phyloP scores from a whole-genome alignment of 2,329 filamentous ascomycete species.

The Pochonia chlamydosporia region DNA sequence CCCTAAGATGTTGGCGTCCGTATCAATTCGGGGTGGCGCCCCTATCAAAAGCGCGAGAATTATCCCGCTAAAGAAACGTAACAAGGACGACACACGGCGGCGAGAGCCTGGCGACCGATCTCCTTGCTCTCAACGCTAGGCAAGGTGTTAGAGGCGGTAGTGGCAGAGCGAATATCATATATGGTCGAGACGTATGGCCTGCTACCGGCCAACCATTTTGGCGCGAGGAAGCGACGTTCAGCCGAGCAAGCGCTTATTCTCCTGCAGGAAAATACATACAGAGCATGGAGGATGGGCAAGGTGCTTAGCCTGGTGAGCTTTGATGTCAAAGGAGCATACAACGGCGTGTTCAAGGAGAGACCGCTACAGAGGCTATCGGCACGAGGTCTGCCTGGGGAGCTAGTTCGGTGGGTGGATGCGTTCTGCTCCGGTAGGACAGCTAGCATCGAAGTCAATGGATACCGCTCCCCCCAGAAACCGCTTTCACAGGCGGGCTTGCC shows the following conservation, averaged over 20 bases:
- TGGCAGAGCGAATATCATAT: constrained; percentile 8
- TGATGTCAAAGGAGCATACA: constrained; percentile 34
- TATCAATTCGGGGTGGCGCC: too few species aligned
- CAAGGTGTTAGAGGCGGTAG: constrained; percentile 14
- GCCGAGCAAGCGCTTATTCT: constrained; percentile 12
- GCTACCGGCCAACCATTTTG: constrained; percentile 10
- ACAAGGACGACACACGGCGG: constrained; percentile 13
- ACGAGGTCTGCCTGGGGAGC: constrained; percentile 13
- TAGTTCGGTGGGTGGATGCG: constrained; percentile 6
- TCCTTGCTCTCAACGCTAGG: constrained; percentile 20
- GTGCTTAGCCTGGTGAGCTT: constrained; percentile 28
- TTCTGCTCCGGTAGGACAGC: constrained; percentile 11
- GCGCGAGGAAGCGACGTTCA: constrained; percentile 9
- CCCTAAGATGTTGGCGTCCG: too few species aligned
- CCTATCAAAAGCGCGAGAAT: constrained; percentile 8
- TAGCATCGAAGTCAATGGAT: not conserved
- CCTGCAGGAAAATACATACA: not conserved
- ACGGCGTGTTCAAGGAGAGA: constrained; percentile 29
- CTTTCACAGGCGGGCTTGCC: constrained; percentile 18
- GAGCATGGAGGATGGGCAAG: not conserved
- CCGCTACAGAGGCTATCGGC: constrained; percentile 13
- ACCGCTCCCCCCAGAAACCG: not conserved
- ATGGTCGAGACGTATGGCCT: constrained; percentile 7
- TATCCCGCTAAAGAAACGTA: constrained; percentile 14
- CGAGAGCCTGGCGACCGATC: constrained; percentile 20